Base-by-base conservation (phyloP, 257 asterid genomes). In the Fraxinus cuspidata region DNA sequence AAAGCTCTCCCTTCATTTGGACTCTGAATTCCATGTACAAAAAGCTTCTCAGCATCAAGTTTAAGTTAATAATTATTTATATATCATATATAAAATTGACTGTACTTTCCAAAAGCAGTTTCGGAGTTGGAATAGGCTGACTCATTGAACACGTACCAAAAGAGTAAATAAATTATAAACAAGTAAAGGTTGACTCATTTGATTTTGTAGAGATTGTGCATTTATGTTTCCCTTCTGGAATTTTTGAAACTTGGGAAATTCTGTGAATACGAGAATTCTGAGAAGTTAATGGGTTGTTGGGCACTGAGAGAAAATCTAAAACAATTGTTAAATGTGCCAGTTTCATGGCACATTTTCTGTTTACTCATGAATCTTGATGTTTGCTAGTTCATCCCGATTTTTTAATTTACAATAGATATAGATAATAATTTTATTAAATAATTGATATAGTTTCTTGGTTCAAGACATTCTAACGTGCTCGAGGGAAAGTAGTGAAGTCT, bases 301-400 rank as follows among this genome's bases (percentile, higher is more conserved):
- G 71, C 63, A 72, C 13, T 38, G 65, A 29, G 64, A 67, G 11
- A 53, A 56, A 63, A 16, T 53, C 49, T 58, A 74, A 65, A 72
- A 64, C 73, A 70, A 69, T 16, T 64, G 63, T 35, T 74, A 58
- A 68, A 71, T 35, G n/a, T 47, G 38, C 31, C 71, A 66, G 38
- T 21, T 6, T 38, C 35, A 19, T 25, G 70, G 29, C 28, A 65
- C 27, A 5, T 72, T 76, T 72, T 73, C 29, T 60, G 31, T 60
- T 9, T 23, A 23, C 68, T 60, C 32, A 2, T 60, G 68, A 60
- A 21, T 60, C 31, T 2, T 3, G 31, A 23, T 60, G 31, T 60
- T 60, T 60, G 16, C 7, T 6, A 0, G 18, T 63, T 63, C 69
- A 63, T 10, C 32, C 69, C 34, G 0, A 63, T n/a, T 16, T 23